Evolutionary conservation across 805 yeast species (phyloP).

Genomic region (Ogataea saltuana): DNA sequence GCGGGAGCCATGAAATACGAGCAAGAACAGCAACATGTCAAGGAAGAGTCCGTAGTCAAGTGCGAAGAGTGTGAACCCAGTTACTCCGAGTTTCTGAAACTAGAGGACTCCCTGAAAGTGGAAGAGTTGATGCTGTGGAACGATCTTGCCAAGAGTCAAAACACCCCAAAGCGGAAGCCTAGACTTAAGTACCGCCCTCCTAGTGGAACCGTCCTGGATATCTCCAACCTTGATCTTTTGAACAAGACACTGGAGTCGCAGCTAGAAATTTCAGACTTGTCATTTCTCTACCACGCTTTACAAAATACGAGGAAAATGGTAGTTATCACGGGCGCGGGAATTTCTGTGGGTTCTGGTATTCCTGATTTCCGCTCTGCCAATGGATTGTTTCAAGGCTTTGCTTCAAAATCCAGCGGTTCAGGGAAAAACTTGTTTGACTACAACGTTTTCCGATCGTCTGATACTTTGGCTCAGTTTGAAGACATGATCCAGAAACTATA

Average conservation of each 20-base stretch:
- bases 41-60: neutral
- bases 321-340: constrained; percentile 85
- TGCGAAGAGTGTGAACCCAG: neutral
- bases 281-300: constrained; percentile 53
- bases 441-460: constrained; percentile 65
- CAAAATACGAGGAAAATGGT: constrained; percentile 58
- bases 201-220: constrained; percentile 45
- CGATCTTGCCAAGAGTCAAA: neutral
- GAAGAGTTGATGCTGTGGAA: constrained; percentile 2
- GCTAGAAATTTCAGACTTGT: constrained; percentile 42
- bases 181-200: constrained; percentile 47
- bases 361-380: constrained; percentile 74
- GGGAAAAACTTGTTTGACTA: constrained; percentile 73
- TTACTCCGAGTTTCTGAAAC: neutral
- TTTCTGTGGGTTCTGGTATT: constrained; percentile 87
- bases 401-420: constrained; percentile 41
- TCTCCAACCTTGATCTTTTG: constrained; percentile 31
- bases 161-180: constrained; percentile 41
- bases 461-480: constrained; percentile 66
- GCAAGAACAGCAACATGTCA: neutral
- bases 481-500: constrained; percentile 68
- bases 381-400: constrained; percentile 67
- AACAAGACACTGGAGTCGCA: constrained; percentile 34
- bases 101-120: constrained; percentile 7
- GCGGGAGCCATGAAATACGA: too few relatives aligned